Percentiles rank a stretch among this genome's conserved stretches.
Evolutionary conservation across 352 stramenopile species (phyloP).

Genomic region (Phytophthora litchii): DNA sequence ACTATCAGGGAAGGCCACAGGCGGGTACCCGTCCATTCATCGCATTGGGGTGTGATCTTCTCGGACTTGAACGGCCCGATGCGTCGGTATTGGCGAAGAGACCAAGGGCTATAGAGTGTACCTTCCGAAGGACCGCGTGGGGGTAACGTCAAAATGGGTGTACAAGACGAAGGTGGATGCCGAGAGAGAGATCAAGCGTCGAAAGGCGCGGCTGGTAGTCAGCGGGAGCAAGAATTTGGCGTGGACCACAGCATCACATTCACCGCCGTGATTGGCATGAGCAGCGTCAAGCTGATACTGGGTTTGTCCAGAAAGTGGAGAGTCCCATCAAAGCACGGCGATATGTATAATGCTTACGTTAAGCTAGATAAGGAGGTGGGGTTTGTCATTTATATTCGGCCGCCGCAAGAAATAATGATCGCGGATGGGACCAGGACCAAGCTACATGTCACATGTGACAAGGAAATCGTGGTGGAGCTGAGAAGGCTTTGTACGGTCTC

Average conservation of each 20-base stretch:
- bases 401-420: conserved; percentile 33
- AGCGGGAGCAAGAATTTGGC: conserved; percentile 26
- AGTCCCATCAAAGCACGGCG: conserved; percentile 26
- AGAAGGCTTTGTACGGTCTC: conserved; percentile 36
- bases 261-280: too few relatives aligned
- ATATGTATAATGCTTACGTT: conserved; percentile 37
- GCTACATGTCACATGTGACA: neutral
- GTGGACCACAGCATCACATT: conserved; percentile 18
- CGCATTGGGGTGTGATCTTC: neutral
- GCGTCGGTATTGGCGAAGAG: conserved; percentile 7
- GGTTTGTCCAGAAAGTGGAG: conserved; percentile 10
- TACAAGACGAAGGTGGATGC: conserved; percentile 28
- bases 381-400: conserved; percentile 24
- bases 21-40: neutral
- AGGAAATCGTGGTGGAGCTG: conserved; percentile 19
- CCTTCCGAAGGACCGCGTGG: neutral
- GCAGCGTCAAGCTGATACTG: conserved; percentile 26
- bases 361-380: conserved; percentile 25
- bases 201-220: conserved; percentile 27
- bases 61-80: neutral
- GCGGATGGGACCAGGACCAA: neutral
- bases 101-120: conserved; percentile 28
- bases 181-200: conserved; percentile 8
- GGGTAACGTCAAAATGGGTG: conserved; percentile 25
- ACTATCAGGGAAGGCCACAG: neutral